Conservation (phyloP, 768 basidiomycete species). For the Pholiota molesta region DNA sequence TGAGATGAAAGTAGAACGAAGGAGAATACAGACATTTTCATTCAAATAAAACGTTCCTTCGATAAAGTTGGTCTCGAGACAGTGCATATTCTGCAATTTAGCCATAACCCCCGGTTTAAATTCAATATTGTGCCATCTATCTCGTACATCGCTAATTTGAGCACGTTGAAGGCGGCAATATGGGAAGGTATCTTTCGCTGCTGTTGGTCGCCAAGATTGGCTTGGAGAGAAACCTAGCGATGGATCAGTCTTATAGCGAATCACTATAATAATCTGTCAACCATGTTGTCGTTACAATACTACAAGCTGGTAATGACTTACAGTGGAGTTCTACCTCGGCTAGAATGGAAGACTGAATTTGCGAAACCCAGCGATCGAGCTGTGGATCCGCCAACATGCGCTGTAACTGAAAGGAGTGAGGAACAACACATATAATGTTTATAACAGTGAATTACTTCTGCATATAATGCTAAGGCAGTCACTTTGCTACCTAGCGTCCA, state of each 20-base stretch:
- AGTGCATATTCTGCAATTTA: conserved; percentile 17
- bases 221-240: conserved; percentile 4
- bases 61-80: conserved; percentile 20
- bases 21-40: conserved; percentile 6
- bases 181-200: conserved; percentile 3
- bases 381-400: conserved; percentile 2
- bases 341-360: background rate
- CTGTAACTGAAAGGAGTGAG: background rate
- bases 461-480: conserved; percentile 17
- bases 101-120: background rate
- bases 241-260: conserved; percentile 4
- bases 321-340: background rate
- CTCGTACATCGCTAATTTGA: conserved; percentile 6
- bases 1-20: background rate
- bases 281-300: background rate
- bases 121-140: conserved; percentile 9
- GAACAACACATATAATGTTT: background rate
- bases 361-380: background rate
- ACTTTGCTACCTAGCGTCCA: conserved; percentile 15
- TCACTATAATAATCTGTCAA: background rate
- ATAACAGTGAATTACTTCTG: conserved; percentile 15
- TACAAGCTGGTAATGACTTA: background rate
- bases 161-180: conserved; percentile 16
- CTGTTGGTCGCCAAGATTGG: conserved; percentile 14
- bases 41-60: conserved; percentile 19